Conservation (phyloP, 495 filamentous ascomycete genomes). For the Achaetomiella virescens region DNA sequence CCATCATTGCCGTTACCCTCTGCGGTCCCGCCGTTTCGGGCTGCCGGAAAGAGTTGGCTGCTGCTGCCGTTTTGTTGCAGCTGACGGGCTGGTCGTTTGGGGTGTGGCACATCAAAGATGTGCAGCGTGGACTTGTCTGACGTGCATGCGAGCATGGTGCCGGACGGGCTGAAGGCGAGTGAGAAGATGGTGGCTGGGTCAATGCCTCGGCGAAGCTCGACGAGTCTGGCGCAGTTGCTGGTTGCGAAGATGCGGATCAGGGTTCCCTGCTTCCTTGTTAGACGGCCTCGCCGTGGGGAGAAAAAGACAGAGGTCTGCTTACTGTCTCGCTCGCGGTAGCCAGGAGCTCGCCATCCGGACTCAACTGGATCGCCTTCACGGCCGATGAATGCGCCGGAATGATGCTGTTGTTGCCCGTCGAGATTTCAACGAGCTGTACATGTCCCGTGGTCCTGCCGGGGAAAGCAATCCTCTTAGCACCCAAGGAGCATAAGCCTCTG, state of each 20-base stretch:
- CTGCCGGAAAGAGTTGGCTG: neutral
- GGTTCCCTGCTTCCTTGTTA: slow-evolving; percentile 66
- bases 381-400: slow-evolving; percentile 83
- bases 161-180: slow-evolving; percentile 76
- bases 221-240: slow-evolving; percentile 66
- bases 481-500: slow-evolving; percentile 72
- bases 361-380: slow-evolving; percentile 73
- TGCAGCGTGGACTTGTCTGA: slow-evolving; percentile 95
- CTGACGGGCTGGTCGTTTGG: slow-evolving; percentile 62
- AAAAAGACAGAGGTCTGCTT: slow-evolving; percentile 28
- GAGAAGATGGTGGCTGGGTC: slow-evolving; percentile 85
- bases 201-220: slow-evolving; percentile 79
- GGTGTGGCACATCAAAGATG: slow-evolving; percentile 68
- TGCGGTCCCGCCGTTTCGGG: neutral
- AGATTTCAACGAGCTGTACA: slow-evolving; percentile 82
- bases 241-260: slow-evolving; percentile 79
- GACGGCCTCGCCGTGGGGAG: too few relatives aligned
- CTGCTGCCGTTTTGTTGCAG: slow-evolving; percentile 38
- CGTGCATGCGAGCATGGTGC: slow-evolving; percentile 77
- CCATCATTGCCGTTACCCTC: slow-evolving; percentile 30
- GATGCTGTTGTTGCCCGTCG: slow-evolving; percentile 81
- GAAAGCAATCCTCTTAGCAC: slow-evolving; percentile 65
- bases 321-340: slow-evolving; percentile 89
- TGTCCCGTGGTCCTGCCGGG: slow-evolving; percentile 82
- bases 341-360: slow-evolving; percentile 70